These are phyloP conservation scores for Cryptococcus hybrid DNA, from an alignment of 1,284 basidiomycete species.

Conservation along the genomic window DNA sequence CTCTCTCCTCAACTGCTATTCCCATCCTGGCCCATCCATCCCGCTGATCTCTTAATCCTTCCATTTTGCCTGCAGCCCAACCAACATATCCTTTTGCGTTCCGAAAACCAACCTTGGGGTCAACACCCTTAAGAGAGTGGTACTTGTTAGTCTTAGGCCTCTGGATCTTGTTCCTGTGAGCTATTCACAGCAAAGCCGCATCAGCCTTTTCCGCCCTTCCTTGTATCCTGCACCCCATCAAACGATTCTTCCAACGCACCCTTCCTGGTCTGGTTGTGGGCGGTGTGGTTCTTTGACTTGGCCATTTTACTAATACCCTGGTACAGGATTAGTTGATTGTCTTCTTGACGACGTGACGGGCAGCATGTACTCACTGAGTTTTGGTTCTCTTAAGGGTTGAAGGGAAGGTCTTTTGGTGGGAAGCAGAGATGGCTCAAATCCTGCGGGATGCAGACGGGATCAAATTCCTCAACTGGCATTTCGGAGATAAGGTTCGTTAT, in stretches of 20 bases:
- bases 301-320: slow-evolving; percentile 47
- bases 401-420: no score
- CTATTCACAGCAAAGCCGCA: slow-evolving; percentile 46
- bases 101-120: slow-evolving; percentile 51
- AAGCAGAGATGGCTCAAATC: no score
- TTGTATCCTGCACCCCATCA: not conserved
- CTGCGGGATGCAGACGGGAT: no score
- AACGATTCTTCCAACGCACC: slow-evolving; percentile 23
- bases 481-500: no score
- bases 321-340: not conserved
- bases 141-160: slow-evolving; percentile 71
- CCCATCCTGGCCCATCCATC: no score
- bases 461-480: no score
- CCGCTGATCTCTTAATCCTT: not conserved
- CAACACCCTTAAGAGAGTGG: slow-evolving; percentile 81
- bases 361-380: not conserved
- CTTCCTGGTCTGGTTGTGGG: slow-evolving; percentile 77
- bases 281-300: slow-evolving; percentile 60
- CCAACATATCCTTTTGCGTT: not conserved
- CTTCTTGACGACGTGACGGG: not conserved
- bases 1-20: not conserved
- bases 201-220: not conserved
- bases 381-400: not conserved
- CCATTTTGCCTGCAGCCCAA: not conserved
- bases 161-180: slow-evolving; percentile 97